Conservation (phyloP, 2,329 filamentous ascomycete genomes). For the Arthrobotrys sphaeroides region DNA sequence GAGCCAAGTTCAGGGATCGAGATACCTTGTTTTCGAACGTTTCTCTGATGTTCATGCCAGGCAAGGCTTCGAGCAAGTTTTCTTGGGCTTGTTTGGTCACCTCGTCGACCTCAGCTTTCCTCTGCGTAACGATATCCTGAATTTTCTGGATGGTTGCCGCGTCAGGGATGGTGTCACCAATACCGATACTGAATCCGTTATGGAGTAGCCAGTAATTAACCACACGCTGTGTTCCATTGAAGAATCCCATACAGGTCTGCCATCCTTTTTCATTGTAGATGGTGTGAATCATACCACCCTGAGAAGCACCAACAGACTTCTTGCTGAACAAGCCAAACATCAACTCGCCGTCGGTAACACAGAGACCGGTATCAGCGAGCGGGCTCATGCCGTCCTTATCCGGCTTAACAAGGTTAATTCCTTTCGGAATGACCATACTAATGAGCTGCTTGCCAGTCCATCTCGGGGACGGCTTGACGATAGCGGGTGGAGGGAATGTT, state of each 20-base stretch:
- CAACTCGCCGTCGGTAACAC: conserved; percentile 86
- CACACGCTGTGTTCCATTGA: conserved; percentile 93
- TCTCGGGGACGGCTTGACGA: conserved; percentile 86
- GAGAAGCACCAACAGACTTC: conserved; percentile 89
- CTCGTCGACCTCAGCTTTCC: conserved; percentile 81
- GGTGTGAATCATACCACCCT: conserved; percentile 91
- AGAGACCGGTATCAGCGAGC: conserved; percentile 77
- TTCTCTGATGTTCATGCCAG: conserved; percentile 98
- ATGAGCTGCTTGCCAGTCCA: conserved; percentile 99
- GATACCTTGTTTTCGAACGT: conserved; percentile 98
- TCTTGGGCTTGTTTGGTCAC: conserved; percentile 81
- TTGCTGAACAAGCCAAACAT: conserved; percentile 92
- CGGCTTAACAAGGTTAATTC: conserved; percentile 78
- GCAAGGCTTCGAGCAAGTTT: conserved; percentile 88
- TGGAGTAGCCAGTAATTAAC: conserved; percentile 98
- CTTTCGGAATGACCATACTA: conserved; percentile 87
- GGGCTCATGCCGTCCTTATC: conserved; percentile 69
- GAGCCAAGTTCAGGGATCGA: conserved; percentile 89
- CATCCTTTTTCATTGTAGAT: conserved; percentile 95
- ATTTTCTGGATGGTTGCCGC: conserved; percentile 83
- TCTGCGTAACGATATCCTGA: conserved; percentile 78
- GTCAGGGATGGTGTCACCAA: conserved; percentile 97
- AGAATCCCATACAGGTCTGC: conserved; percentile 87
- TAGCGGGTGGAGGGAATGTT: conserved; percentile 89
- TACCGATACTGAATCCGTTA: conserved; percentile 96